phyloP scores from a whole-genome alignment of 2,329 filamentous ascomycete genomes.

The Daldinia sp. region DNA sequence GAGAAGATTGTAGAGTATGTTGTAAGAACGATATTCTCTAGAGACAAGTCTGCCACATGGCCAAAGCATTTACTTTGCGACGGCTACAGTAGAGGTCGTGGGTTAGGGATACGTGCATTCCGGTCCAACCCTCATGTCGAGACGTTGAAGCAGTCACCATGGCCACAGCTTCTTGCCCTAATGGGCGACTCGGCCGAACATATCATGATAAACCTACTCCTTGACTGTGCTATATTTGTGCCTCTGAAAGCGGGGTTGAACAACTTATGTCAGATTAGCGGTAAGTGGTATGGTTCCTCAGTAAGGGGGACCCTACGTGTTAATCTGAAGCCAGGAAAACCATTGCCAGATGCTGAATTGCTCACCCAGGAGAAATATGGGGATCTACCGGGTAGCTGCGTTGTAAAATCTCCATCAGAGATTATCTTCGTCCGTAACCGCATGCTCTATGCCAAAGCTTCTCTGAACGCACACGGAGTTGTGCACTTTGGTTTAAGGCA shows the following conservation, averaged over 20 bases:
- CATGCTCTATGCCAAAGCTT: constrained; percentile 84
- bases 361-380: constrained; percentile 23
- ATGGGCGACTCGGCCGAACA: constrained; percentile 78
- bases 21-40: constrained; percentile 79
- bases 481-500: constrained; percentile 80
- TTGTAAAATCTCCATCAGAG: constrained; percentile 55
- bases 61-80: constrained; percentile 83
- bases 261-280: constrained; percentile 82
- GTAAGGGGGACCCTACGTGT: constrained; percentile 2
- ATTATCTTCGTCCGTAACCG: constrained; percentile 82
- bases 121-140: constrained; percentile 76
- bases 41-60: constrained; percentile 57
- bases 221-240: constrained; percentile 80
- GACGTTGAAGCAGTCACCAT: constrained; percentile 72
- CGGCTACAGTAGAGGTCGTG: constrained; percentile 70
- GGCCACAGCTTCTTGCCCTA: constrained; percentile 77
- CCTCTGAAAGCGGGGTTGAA: constrained; percentile 65
- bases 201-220: constrained; percentile 79
- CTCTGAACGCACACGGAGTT: constrained; percentile 71
- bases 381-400: constrained; percentile 3
- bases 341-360: constrained; percentile 57
- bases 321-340: constrained; percentile 51
- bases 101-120: constrained; percentile 64
- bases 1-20: constrained; percentile 76
- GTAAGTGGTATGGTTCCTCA: constrained; percentile 55